Evolutionary conservation across 108 stramenopile genomes (phyloP), one percentile per base, ranked within the genome.

Genomic region (Fragilariopsis cylindrus): DNA sequence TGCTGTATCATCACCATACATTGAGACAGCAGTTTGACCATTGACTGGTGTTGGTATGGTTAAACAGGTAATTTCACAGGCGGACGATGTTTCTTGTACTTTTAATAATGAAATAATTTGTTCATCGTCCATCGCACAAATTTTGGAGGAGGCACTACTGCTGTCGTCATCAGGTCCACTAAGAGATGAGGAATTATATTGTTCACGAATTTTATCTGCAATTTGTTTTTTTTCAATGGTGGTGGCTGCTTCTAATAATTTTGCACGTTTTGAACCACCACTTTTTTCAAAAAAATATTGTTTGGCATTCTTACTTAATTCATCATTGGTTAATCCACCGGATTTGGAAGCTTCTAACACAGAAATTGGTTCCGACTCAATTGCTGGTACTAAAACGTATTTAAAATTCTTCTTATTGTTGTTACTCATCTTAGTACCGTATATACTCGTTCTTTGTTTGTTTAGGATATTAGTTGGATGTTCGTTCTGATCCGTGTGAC

Each of bases 281-380:
- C 73, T 74, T 18, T 82, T 65, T 55, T 84, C 76, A 41, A 57
- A 76, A 64, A 93, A 90, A 69, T 88, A 89, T 53, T 84, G 54
- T 72, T 93, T 93, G 39, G 90, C 92, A 5, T 79, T 58, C 41
- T 81, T 83, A 8, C 82, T 76, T 41, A 93, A 78, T 19, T 41
- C 65, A 69, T 92, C 92, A 60, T 90, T 75, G 9, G 60, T 49
- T 44, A 93, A 74, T 3, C 92, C 92, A 21, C 92, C 92, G 4
- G 83, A 73, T 71, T 84, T 88, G 71, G 71, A 72, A 0, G 71
- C 71, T 18, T 30, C n/a, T 8, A 58, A 8, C 41, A 41, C 21
- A 43, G 40, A 4, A 44, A 72, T 72, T 11, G 56, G 57, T 72
- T 72, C 57, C 44, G 42, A 30, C 2, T 30, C 41, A 44, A 40